These are phyloP conservation scores for Grosmannia huntii DNA, from an alignment of 2,329 filamentous ascomycete genomes.

Conservation along the genomic window DNA sequence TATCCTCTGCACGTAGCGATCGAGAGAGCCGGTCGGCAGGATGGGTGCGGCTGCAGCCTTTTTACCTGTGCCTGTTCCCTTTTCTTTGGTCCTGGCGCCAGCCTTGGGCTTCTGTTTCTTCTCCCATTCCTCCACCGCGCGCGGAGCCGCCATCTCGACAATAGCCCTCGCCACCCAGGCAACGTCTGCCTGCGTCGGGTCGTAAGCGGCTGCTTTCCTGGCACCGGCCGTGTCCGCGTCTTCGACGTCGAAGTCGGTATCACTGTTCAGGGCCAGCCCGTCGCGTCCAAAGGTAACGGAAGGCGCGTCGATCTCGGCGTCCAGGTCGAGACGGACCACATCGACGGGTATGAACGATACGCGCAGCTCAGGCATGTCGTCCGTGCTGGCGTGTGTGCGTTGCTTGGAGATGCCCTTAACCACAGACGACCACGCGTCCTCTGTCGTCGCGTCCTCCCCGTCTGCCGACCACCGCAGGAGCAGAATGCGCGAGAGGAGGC, in stretches of 20 bases:
- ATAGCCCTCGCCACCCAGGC: conserved; percentile 57
- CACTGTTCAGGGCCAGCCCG: conserved; percentile 48
- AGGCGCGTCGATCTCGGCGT: conserved; percentile 41
- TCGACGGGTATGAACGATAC: conserved; percentile 64
- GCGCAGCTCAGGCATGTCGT: conserved; percentile 63
- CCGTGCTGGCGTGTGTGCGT: conserved; percentile 60
- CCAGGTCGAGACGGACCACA: conserved; percentile 66
- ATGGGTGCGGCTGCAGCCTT: not conserved
- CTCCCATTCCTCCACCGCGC: conserved; percentile 54
- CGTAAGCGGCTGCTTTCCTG: conserved; percentile 29
- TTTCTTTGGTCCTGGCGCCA: not conserved
- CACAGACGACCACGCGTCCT: conserved; percentile 19
- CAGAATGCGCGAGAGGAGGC: conserved; percentile 52
- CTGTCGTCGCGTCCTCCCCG: not conserved
- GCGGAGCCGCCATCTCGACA: conserved; percentile 50
- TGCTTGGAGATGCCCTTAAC: conserved; percentile 55
- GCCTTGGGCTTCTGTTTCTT: conserved; percentile 16
- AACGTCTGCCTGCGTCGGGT: conserved; percentile 52
- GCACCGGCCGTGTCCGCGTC: not conserved
- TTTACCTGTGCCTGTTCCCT: conserved; percentile 1
- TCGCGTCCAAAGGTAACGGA: conserved; percentile 34
- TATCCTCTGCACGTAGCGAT: conserved; percentile 25
- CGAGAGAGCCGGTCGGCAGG: conserved; percentile 20
- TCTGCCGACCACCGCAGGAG: conserved; percentile 4
- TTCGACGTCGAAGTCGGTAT: conserved; percentile 41